These are phyloP conservation scores for Pseudonitzschia delicatissima DNA, from an alignment of 108 stramenopile species.

Conservation along the genomic window DNA sequence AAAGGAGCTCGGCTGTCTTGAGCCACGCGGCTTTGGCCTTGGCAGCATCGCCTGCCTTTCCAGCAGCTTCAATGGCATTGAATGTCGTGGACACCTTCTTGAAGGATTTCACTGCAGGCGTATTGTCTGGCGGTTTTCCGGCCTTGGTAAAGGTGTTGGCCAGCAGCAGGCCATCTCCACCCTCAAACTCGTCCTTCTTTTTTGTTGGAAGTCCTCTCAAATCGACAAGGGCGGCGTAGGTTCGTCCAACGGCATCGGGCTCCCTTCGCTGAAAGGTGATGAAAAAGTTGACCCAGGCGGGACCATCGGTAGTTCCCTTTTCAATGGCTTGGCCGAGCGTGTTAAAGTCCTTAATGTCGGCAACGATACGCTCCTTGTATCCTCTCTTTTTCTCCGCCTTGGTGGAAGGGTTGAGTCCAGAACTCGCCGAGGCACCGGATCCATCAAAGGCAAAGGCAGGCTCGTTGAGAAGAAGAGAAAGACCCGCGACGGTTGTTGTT, in stretches of 20 bases:
- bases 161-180: constrained; percentile 44
- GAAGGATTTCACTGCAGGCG: constrained; percentile 44
- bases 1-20: constrained; percentile 31
- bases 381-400: constrained; percentile 34
- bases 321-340: constrained; percentile 34
- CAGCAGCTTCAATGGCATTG: constrained; percentile 45
- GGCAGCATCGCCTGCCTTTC: constrained; percentile 41
- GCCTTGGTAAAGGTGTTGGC: constrained; percentile 48
- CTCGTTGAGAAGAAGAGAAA: not conserved
- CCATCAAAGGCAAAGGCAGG: constrained; percentile 47
- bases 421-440: constrained; percentile 36
- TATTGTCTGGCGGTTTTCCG: constrained; percentile 51
- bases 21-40: constrained; percentile 40
- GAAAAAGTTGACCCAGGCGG: constrained; percentile 55
- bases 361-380: constrained; percentile 37
- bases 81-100: constrained; percentile 34
- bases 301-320: constrained; percentile 33
- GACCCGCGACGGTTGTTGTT: not conserved
- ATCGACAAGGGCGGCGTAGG: constrained; percentile 53
- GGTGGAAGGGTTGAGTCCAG: constrained; percentile 31
- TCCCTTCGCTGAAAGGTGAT: constrained; percentile 44
- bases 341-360: constrained; percentile 52
- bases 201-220: constrained; percentile 32
- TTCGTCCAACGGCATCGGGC: constrained; percentile 42
- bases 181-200: constrained; percentile 25